Percentiles rank a stretch among this genome's conserved stretches.
Conservation (phyloP, 2,329 filamentous ascomycete species). For the Colletotrichum musae region DNA sequence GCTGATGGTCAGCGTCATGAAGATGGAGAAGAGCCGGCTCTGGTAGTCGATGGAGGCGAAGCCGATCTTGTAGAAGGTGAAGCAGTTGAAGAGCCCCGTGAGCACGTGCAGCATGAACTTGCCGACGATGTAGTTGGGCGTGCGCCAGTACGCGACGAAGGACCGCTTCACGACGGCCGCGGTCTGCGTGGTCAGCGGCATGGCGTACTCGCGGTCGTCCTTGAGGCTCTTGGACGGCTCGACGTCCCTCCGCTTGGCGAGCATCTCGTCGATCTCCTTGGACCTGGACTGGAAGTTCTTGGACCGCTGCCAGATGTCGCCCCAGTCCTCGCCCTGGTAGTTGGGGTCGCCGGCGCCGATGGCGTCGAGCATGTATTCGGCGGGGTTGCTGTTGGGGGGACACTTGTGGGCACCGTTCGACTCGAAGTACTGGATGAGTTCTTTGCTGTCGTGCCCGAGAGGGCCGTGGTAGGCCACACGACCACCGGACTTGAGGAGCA, state of each 20-base stretch:
- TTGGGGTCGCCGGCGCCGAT: conserved; percentile 75
- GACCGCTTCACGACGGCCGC: conserved; percentile 68
- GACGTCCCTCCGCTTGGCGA: conserved; percentile 58
- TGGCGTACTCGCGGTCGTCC: conserved; percentile 74
- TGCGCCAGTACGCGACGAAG: conserved; percentile 76
- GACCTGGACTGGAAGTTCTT: conserved; percentile 61
- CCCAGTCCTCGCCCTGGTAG: conserved; percentile 74
- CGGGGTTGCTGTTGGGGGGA: conserved; percentile 64
- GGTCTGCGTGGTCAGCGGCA: conserved; percentile 69
- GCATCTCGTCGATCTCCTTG: conserved; percentile 67
- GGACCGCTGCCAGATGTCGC: conserved; percentile 71
- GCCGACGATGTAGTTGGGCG: conserved; percentile 73
- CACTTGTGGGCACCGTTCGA: conserved; percentile 64
- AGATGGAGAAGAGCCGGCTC: conserved; percentile 80
- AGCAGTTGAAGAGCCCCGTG: conserved; percentile 77
- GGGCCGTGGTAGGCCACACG: conserved; percentile 69
- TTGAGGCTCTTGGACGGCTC: conserved; percentile 55
- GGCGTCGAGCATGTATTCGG: conserved; percentile 70
- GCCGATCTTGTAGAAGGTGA: conserved; percentile 77
- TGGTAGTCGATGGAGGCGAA: conserved; percentile 74
- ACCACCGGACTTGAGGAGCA: conserved; percentile 68
- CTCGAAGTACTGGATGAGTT: conserved; percentile 67
- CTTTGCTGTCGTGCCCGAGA: conserved; percentile 63
- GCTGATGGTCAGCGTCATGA: conserved; percentile 82
- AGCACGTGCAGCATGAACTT: conserved; percentile 75